Base-by-base conservation (phyloP, 257 asterid species). In the Nicotiana knightiana region DNA sequence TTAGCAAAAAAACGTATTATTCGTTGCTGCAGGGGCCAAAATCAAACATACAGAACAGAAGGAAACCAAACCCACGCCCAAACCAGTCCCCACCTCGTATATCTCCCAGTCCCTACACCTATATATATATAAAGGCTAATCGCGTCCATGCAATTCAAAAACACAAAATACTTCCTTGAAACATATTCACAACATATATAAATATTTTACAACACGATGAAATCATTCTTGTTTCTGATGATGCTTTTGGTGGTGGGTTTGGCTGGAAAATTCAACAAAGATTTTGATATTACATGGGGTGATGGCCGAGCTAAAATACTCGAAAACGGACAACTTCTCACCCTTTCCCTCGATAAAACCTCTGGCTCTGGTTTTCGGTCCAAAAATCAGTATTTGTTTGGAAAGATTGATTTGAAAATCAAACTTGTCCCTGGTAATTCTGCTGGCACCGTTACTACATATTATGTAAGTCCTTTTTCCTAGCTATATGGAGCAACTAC, bases 211-310 rank as follows among this genome's bases (percentile, higher is more conserved):
- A 43, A 0, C 48, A 43, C 8, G 48, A 43, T 1, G 48, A 43
- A 43, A 43, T 24, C 28, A 24, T 21, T 12, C 21, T 11, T 71
- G 10, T 11, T 71, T 46, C 21, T 46, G 3, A 43, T 71, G 3
- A 21, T 57, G 5, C 46, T 71, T 12, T 71, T 13, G 4, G 57
- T 39, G 77, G 33, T 39, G n/a, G 61, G 21, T 46, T 46, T 71
- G 3, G 78, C 78, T 3, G 78, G 78, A 5, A 71, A 71, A 24
- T 71, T 71, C 37, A 71, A 71, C 21, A 21, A 71, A 43, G 61
- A 71, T 71, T 46, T 71, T 71, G 78, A 71, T 71, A 46, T 71
- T 43, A 71, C 78, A 46, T 71, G 78, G 78, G 78, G 78, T 13
- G 61, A 71, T 46, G 61, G 37, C 21, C 78, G 15, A 0, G 78